Evolutionary conservation across 2,329 filamentous ascomycete species (phyloP), one percentile per base, ranked within the genome.

Genomic region (Aspergillus costaricaensis): DNA sequence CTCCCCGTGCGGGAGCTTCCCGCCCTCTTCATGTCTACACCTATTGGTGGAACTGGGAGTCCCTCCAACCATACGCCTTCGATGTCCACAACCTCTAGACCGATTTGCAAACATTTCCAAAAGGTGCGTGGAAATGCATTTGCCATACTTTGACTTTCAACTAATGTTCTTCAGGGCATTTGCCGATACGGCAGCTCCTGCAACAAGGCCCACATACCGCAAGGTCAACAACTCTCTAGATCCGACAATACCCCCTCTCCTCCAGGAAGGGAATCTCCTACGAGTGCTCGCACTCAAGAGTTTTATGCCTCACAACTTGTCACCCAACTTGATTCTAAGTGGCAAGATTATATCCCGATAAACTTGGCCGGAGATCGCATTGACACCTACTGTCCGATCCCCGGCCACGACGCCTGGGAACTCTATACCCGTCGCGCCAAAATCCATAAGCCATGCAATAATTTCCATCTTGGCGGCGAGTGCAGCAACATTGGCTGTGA

Each of bases 1-100:
- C 73, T 88, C 60, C 77, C 77, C 6, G 70, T 85, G 21, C 81
- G 82, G 38, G 81, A 85, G 58, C 73, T 87, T 9, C 80, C 79
- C 1, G 77, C 78, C 0, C 76, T 87, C 15, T 88, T 88, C 65
- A 79, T 82, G 59, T 76, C 72, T n/a, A 69, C 69, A 1, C 71
- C 76, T 15, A 65, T 81, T n/a, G 63, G 68, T 57, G 61, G 44
- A 50, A 59, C 43, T 41, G 19, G 39, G 21, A 19, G 38, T 15
- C 21, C 43, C 61, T 60, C 51, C 58, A 51, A 55, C 27, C 52
- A 38, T 38, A 41, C 30, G 62, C 53, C 57, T 32, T 50, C 32
- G 30, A 21, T 48, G 47, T 23, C 41, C 19, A 52, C 54, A 25
- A 53, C 57, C 27, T 72, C 19, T 21, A 39, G 66, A 50, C 62